Evolutionary conservation across 306 rosid species (phyloP).

Genomic region (Begonia masoniana): DNA sequence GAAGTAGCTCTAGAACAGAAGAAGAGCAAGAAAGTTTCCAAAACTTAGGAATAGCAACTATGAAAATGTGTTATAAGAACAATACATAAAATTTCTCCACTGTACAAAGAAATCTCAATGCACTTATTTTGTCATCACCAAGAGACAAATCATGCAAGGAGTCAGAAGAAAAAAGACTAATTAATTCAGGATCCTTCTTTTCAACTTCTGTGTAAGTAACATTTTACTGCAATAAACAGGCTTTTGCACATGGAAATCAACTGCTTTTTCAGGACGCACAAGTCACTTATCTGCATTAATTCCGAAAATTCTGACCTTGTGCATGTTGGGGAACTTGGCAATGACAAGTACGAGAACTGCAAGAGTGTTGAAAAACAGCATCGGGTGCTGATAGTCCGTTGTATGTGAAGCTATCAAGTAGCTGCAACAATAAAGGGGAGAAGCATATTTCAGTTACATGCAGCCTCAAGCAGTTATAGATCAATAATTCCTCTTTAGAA

Average conservation of each 20-base stretch:
- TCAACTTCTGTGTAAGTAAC: slow-evolving; percentile 64
- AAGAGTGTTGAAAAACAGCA: slow-evolving; percentile 76
- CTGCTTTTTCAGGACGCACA: slow-evolving; percentile 21
- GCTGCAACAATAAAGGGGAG: slow-evolving; percentile 28
- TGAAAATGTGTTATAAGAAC: too few relatives aligned
- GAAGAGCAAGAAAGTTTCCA: too few relatives aligned
- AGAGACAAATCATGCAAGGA: slow-evolving; percentile 21
- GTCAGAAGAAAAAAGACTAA: slow-evolving; percentile 22
- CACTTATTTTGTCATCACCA: slow-evolving; percentile 42
- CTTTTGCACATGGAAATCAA: slow-evolving; percentile 30
- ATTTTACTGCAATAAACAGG: slow-evolving; percentile 27
- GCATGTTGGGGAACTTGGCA: slow-evolving; percentile 97
- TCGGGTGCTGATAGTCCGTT: slow-evolving; percentile 88
- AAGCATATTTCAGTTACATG: background rate
- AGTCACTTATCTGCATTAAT: slow-evolving; percentile 76
- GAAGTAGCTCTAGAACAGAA: too few relatives aligned
- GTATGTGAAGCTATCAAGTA: slow-evolving; percentile 97
- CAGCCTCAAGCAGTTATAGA: background rate
- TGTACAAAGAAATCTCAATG: slow-evolving; percentile 58
- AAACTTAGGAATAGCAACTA: too few relatives aligned
- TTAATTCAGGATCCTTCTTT: slow-evolving; percentile 36
- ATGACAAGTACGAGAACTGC: slow-evolving; percentile 78
- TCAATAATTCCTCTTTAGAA: background rate
- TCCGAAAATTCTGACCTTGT: slow-evolving; percentile 96
- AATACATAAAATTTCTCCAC: slow-evolving; percentile 40